Evolutionary conservation across 257 asterid genomes (phyloP).

Genomic region (Nicotiana sylvestris): DNA sequence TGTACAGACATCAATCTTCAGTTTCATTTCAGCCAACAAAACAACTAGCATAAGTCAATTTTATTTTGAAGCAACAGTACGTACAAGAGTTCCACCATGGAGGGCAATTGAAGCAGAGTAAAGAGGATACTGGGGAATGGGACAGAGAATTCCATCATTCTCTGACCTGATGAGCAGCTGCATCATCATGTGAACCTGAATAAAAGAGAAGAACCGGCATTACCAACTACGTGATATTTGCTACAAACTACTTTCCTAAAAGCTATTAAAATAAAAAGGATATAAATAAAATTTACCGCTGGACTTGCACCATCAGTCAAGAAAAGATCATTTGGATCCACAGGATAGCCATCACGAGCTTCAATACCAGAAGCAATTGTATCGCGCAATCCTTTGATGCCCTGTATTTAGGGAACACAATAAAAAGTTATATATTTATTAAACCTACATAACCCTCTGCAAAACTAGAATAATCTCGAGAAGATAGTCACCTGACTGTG

Average conservation of each 20-base stretch:
- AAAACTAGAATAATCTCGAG: conserved; percentile 9
- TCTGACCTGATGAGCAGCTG: conserved; percentile 75
- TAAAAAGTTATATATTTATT: neutral
- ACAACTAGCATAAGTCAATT: neutral
- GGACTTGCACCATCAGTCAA: conserved; percentile 99
- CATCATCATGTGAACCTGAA: conserved; percentile 99
- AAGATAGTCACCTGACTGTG: conserved; percentile 79
- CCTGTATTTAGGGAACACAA: conserved; percentile 39
- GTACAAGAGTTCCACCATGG: conserved; percentile 95
- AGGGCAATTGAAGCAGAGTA: conserved; percentile 82
- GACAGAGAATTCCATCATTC: conserved; percentile 90
- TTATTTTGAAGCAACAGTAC: conserved; percentile 17
- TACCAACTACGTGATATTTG: neutral
- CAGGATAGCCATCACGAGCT: conserved; percentile 96
- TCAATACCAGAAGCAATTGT: conserved; percentile 89
- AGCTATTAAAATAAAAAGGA: neutral
- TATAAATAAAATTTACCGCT: conserved; percentile 45
- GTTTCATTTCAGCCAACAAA: neutral
- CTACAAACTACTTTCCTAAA: neutral
- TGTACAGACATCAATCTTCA: neutral
- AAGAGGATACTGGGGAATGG: conserved; percentile 98
- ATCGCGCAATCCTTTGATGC: conserved; percentile 94
- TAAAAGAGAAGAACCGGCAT: neutral
- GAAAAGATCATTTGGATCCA: conserved; percentile 88
- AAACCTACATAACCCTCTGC: neutral